Evolutionary conservation across 2,329 filamentous ascomycete genomes (phyloP).

Genomic region (Neopestalotiopsis rosae): DNA sequence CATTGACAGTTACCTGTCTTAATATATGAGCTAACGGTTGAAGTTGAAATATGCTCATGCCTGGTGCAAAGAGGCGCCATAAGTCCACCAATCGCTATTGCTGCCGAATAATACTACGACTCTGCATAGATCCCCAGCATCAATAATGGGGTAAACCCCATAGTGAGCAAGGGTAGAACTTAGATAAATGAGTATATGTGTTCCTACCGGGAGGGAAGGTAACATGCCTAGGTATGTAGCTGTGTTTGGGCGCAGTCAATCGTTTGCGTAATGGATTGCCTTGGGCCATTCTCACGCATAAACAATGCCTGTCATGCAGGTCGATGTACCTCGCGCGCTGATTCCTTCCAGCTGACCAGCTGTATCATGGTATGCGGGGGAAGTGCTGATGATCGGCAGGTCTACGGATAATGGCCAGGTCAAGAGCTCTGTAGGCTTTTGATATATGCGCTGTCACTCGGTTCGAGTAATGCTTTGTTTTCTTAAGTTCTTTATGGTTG

Average conservation of each 20-base stretch:
- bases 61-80: not conserved
- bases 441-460: not conserved
- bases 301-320: slow-evolving; percentile 1
- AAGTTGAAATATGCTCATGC: slow-evolving; percentile 13
- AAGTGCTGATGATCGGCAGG: not conserved
- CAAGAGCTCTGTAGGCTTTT: not conserved
- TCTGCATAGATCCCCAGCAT: not conserved
- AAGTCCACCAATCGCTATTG: slow-evolving; percentile 8
- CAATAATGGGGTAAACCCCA: not conserved
- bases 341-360: not conserved
- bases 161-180: not conserved
- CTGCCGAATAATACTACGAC: not conserved
- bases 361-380: not conserved
- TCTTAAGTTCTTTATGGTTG: not conserved
- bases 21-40: not conserved
- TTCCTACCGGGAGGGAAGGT: too few relatives aligned
- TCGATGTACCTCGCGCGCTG: not conserved
- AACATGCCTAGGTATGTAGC: too few relatives aligned
- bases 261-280: not conserved
- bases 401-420: not conserved
- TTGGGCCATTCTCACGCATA: not conserved
- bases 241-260: not conserved
- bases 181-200: not conserved
- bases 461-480: not conserved
- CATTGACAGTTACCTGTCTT: not conserved